Evolutionary conservation across 495 filamentous ascomycete genomes (phyloP).

Genomic region (Xylaria cubensis): DNA sequence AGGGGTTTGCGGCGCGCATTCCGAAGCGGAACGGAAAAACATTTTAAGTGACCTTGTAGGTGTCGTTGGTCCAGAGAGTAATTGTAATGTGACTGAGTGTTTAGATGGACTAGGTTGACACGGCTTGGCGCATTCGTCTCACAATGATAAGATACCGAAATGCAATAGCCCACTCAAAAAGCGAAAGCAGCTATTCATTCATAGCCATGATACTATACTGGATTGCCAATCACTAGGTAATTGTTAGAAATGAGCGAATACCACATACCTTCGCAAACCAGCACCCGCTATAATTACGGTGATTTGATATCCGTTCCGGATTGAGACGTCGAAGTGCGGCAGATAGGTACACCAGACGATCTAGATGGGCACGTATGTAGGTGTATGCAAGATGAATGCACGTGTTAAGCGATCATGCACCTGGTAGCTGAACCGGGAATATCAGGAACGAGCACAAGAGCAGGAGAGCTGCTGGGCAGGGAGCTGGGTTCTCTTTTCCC

Average conservation of each 20-base stretch:
- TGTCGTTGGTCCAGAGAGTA: not conserved
- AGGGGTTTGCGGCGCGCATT: constrained; percentile 18
- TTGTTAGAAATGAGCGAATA: not conserved
- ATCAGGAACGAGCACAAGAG: not conserved
- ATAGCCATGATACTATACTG: not conserved
- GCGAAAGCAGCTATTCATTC: constrained; percentile 12
- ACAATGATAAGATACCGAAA: not conserved
- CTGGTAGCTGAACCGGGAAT: not conserved
- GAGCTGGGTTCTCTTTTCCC: not conserved
- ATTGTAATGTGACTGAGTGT: not conserved
- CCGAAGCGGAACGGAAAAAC: constrained; percentile 12
- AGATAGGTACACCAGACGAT: not conserved
- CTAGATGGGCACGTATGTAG: constrained; percentile 1
- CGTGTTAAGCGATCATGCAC: constrained; percentile 19
- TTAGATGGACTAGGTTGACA: not conserved
- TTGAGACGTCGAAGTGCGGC: constrained; percentile 2
- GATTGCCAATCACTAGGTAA: not conserved
- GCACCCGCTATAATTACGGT: not conserved
- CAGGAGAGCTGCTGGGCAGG: not conserved
- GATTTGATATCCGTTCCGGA: constrained; percentile 23
- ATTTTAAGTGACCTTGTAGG: not conserved
- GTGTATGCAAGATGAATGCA: constrained; percentile 24
- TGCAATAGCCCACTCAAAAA: not conserved
- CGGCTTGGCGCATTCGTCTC: not conserved
- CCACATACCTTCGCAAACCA: constrained; percentile 9